phyloP scores from a whole-genome alignment of 768 basidiomycete genomes.

The Tulasnella sp. region DNA sequence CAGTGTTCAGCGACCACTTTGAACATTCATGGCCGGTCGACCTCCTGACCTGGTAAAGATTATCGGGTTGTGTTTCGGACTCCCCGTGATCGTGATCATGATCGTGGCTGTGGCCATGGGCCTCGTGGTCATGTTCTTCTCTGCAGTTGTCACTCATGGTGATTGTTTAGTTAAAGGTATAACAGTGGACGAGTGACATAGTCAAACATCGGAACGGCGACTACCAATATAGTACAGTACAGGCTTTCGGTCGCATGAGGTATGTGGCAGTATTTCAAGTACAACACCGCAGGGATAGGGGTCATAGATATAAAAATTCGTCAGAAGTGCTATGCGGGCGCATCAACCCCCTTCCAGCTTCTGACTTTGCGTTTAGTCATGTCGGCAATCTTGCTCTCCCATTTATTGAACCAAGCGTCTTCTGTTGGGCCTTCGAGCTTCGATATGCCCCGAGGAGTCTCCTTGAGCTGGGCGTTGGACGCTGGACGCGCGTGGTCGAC shows the following conservation, averaged over 20 bases:
- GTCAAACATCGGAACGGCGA: too few relatives aligned
- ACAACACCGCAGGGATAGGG: too few relatives aligned
- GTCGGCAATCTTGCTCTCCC: slow-evolving; percentile 57
- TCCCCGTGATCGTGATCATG: slow-evolving; percentile 36
- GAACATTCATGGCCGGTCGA: too few relatives aligned
- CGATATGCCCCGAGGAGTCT: slow-evolving; percentile 27
- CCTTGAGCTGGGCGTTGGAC: slow-evolving; percentile 7
- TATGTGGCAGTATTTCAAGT: too few relatives aligned
- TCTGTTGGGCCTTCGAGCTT: slow-evolving; percentile 49
- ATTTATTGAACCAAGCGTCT: slow-evolving; percentile 67
- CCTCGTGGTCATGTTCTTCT: slow-evolving; percentile 41
- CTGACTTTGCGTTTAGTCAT: slow-evolving; percentile 34
- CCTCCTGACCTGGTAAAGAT: slow-evolving; percentile 57
- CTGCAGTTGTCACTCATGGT: slow-evolving; percentile 46
- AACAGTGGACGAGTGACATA: too few relatives aligned
- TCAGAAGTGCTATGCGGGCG: too few relatives aligned
- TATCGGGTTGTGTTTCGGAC: slow-evolving; percentile 47
- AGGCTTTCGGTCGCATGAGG: too few relatives aligned
- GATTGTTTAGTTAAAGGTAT: too few relatives aligned
- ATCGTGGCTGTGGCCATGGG: slow-evolving; percentile 44
- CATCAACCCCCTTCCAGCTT: not conserved
- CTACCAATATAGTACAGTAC: too few relatives aligned
- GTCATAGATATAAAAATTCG: too few relatives aligned
- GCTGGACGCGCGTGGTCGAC: not conserved
- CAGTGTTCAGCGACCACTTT: too few relatives aligned